These are phyloP conservation scores for Albophoma yamanashiensis DNA, from an alignment of 2,329 filamentous ascomycete species.

Conservation along the genomic window DNA sequence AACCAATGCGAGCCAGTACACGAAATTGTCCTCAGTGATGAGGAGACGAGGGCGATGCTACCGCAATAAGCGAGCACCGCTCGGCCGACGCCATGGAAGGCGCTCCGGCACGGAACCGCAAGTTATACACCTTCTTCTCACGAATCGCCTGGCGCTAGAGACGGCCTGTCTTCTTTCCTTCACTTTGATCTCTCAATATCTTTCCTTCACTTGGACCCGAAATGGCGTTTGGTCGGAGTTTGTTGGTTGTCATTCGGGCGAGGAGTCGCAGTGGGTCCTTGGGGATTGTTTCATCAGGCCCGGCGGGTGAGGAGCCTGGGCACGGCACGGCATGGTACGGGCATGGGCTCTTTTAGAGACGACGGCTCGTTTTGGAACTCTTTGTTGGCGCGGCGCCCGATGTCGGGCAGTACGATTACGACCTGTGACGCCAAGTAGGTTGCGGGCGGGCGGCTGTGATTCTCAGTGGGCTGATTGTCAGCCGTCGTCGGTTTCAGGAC, in stretches of 20 bases:
- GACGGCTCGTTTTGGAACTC: not conserved
- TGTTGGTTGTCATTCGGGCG: not conserved
- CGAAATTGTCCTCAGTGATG: constrained; percentile 68
- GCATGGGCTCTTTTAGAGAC: not conserved
- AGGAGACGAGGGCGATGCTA: constrained; percentile 60
- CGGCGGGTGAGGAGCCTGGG: not conserved
- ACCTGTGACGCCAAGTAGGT: not conserved
- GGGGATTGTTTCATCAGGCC: not conserved
- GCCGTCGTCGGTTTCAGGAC: not conserved
- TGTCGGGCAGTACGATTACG: not conserved
- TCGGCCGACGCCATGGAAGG: constrained; percentile 2
- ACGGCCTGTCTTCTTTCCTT: not conserved
- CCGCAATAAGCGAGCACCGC: constrained; percentile 39
- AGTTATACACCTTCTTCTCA: constrained; percentile 3
- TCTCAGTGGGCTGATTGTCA: not conserved
- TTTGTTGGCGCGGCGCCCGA: not conserved
- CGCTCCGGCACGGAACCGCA: not conserved
- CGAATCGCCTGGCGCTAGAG: constrained; percentile 3
- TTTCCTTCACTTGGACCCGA: not conserved
- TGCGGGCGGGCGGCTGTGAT: not conserved
- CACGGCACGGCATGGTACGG: not conserved
- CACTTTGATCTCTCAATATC: not conserved
- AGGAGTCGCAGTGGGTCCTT: not conserved
- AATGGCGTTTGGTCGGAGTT: not conserved
- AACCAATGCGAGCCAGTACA: constrained; percentile 66